Conservation (phyloP, 106 monocot species). For the Acorus calamus region DNA sequence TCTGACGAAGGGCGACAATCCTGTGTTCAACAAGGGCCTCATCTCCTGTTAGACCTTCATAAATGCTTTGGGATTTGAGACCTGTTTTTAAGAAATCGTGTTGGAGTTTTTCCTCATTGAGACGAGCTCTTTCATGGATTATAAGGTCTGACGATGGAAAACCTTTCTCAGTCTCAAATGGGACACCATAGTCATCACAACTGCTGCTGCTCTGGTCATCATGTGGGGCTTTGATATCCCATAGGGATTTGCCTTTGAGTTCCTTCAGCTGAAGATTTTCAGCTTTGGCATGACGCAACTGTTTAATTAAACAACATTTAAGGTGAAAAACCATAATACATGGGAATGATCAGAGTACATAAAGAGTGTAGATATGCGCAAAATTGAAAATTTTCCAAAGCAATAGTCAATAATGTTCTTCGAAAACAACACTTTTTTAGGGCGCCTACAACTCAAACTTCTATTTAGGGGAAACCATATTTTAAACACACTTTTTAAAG, state of each 20-base stretch:
- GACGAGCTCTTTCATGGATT: conserved; percentile 7
- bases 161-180: background rate
- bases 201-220: background rate
- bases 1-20: conserved; percentile 33
- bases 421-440: no score
- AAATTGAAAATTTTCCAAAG: no score
- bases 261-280: conserved; percentile 32
- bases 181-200: background rate
- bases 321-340: background rate
- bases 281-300: conserved; percentile 51
- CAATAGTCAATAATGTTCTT: no score
- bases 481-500: no score
- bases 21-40: conserved; percentile 17
- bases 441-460: no score
- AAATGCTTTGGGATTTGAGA: background rate
- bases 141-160: conserved; percentile 1
- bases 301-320: background rate
- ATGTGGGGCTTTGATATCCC: conserved; percentile 11
- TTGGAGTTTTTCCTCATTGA: background rate
- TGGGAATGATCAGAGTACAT: no score
- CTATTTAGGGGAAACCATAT: no score
- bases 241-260: conserved; percentile 21
- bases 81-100: background rate
- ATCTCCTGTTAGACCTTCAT: background rate
- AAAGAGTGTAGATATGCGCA: no score